A percentile compares a stretch with the other conserved stretches of the same genome.
These are phyloP conservation scores for Chaetomium sp. DNA, from an alignment of 2,329 filamentous ascomycete species.

Conservation along the genomic window DNA sequence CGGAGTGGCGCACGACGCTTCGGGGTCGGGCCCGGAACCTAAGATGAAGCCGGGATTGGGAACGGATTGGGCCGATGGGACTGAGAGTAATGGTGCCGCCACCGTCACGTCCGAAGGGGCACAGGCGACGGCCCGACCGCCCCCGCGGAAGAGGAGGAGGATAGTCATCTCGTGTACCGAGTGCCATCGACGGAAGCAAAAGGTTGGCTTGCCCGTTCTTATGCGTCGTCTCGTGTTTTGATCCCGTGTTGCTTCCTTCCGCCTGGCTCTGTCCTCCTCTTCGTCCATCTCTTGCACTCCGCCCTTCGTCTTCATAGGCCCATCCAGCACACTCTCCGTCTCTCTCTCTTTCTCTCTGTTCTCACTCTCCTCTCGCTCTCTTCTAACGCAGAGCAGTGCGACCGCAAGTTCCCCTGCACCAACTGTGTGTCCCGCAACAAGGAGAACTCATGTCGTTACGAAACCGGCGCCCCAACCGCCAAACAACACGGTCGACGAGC, in stretches of 20 bases:
- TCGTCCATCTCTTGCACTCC: too few species aligned
- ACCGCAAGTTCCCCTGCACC: constrained; percentile 52
- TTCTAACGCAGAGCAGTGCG: constrained; percentile 40
- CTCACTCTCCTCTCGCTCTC: neutral
- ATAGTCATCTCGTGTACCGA: constrained; percentile 58
- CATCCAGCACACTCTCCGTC: too few species aligned
- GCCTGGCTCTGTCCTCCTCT: too few species aligned
- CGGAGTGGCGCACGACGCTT: too few species aligned
- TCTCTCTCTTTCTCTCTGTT: neutral
- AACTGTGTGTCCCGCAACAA: constrained; percentile 55
- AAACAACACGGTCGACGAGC: constrained; percentile 27
- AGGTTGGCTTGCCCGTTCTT: constrained; percentile 31
- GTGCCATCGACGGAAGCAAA: constrained; percentile 58
- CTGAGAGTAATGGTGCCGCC: too few species aligned
- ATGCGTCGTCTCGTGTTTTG: too few species aligned
- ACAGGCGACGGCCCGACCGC: constrained; percentile 25
- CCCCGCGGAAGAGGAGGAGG: constrained; percentile 51
- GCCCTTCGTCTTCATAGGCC: too few species aligned
- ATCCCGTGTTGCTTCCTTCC: too few species aligned
- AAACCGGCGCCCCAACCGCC: constrained; percentile 42
- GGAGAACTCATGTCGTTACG: constrained; percentile 50
- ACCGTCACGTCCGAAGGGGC: neutral
- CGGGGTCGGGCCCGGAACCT: too few species aligned
- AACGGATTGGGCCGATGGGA: too few species aligned
- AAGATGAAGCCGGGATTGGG: too few species aligned